Percentiles rank a stretch among this genome's conserved stretches.
Evolutionary conservation across 1,284 basidiomycete species (phyloP).

Genomic region (Anthracocystis panici-leucophaei): DNA sequence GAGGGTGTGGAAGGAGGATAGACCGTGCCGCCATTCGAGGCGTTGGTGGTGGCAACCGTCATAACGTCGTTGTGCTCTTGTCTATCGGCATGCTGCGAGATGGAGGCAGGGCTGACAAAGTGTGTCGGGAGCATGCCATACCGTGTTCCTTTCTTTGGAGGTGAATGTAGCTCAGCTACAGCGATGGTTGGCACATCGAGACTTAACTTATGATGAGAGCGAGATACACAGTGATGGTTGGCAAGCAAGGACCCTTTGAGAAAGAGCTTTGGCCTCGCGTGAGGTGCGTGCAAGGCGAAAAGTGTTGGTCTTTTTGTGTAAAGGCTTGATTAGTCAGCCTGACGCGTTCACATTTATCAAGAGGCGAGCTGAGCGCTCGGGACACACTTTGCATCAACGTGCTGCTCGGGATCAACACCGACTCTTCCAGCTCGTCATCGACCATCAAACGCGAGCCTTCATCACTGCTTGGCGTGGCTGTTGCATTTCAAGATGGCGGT

Average conservation of each 20-base stretch:
- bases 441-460: neutral
- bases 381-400: constrained; percentile 11
- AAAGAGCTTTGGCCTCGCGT: constrained; percentile 6
- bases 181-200: neutral
- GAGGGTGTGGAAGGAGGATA: constrained; percentile 19
- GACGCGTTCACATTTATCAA: constrained; percentile 6
- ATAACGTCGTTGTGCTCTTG: constrained; percentile 11
- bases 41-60: constrained; percentile 10
- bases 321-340: constrained; percentile 26
- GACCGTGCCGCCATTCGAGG: constrained; percentile 9
- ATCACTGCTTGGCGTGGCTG: neutral
- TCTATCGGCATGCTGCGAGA: constrained; percentile 23
- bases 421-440: neutral
- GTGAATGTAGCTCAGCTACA: neutral
- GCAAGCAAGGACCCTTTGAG: neutral
- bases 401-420: constrained; percentile 12
- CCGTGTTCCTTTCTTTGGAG: constrained; percentile 2
- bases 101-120: constrained; percentile 31
- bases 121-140: constrained; percentile 49
- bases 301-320: constrained; percentile 25
- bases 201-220: neutral
- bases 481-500: constrained; percentile 11
- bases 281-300: constrained; percentile 13
- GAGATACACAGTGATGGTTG: no score
- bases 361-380: constrained; percentile 18